phyloP scores from a whole-genome alignment of 2,329 filamentous ascomycete genomes.

The Rutstroemia sp. region DNA sequence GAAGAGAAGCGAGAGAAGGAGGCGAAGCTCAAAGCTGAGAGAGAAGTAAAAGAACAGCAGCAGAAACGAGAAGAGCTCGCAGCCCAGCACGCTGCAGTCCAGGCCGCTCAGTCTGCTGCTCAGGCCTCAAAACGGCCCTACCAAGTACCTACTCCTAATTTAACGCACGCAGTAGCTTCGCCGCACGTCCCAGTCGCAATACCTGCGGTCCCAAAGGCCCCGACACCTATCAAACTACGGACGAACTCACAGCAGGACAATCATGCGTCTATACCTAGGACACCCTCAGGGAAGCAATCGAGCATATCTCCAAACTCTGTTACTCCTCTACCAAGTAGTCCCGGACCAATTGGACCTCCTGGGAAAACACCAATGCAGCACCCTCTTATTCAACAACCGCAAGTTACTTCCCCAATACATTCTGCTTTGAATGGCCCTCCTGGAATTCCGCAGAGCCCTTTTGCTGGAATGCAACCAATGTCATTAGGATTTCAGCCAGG shows the following conservation, averaged over 20 bases:
- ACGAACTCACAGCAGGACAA: constrained; percentile 66
- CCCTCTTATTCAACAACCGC: constrained; percentile 46
- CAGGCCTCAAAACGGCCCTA: constrained; percentile 38
- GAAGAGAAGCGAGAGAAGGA: constrained; percentile 54
- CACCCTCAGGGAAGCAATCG: constrained; percentile 50
- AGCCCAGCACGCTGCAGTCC: constrained; percentile 31
- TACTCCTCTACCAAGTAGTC: constrained; percentile 58
- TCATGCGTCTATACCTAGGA: constrained; percentile 58
- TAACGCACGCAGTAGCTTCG: constrained; percentile 58
- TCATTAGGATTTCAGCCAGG: constrained; percentile 47
- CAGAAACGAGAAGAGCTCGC: constrained; percentile 38
- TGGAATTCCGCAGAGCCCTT: constrained; percentile 38
- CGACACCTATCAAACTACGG: constrained; percentile 69
- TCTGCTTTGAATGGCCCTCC: constrained; percentile 50
- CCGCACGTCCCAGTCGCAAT: constrained; percentile 74
- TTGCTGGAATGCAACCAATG: constrained; percentile 45
- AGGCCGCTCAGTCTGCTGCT: constrained; percentile 33
- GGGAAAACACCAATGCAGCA: constrained; percentile 49
- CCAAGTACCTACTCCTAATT: constrained; percentile 42
- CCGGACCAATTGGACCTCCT: constrained; percentile 53
- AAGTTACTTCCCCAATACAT: constrained; percentile 58
- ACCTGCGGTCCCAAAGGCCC: constrained; percentile 73
- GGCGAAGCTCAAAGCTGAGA: constrained; percentile 35
- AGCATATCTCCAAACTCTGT: constrained; percentile 52
- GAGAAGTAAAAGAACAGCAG: constrained; percentile 39